These are phyloP conservation scores for Amanita muscaria DNA, from an alignment of 768 basidiomycete genomes.

Conservation along the genomic window DNA sequence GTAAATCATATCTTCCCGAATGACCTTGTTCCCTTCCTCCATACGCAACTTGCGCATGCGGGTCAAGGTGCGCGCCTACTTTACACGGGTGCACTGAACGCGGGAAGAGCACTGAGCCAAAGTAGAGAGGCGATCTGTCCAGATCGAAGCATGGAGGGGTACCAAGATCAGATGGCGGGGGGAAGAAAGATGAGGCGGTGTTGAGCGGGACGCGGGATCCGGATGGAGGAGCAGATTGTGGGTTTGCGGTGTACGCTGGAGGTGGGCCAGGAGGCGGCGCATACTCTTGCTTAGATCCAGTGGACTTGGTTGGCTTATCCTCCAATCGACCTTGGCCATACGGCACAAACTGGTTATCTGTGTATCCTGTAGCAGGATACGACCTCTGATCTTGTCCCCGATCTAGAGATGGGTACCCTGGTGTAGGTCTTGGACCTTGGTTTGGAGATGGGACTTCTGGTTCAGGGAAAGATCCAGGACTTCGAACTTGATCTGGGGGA, in stretches of 20 bases:
- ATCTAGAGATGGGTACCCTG: no score
- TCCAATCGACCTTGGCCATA: no score
- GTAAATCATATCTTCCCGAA: constrained; percentile 61
- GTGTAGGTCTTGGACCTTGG: no score
- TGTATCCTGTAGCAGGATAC: no score
- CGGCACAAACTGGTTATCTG: no score
- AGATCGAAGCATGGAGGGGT: constrained; percentile 46
- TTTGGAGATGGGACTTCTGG: constrained; percentile 1
- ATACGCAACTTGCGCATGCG: constrained; percentile 48
- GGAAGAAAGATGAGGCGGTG: constrained; percentile 32
- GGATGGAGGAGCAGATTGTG: constrained; percentile 39
- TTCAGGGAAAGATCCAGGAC: no score
- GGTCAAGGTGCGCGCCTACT: constrained; percentile 47
- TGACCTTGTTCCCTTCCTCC: constrained; percentile 55
- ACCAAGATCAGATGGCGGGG: constrained; percentile 32
- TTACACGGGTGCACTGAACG: constrained; percentile 80
- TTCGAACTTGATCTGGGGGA: no score
- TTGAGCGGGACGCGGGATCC: constrained; percentile 58
- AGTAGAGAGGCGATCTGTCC: constrained; percentile 55
- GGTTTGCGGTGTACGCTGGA: not conserved
- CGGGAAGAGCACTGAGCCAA: constrained; percentile 66
- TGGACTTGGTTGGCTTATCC: no score
- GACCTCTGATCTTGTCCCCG: no score
- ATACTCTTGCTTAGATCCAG: no score
- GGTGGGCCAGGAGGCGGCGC: no score